Conservation (phyloP, 352 stramenopile genomes). For the Phytophthora crassamura region DNA sequence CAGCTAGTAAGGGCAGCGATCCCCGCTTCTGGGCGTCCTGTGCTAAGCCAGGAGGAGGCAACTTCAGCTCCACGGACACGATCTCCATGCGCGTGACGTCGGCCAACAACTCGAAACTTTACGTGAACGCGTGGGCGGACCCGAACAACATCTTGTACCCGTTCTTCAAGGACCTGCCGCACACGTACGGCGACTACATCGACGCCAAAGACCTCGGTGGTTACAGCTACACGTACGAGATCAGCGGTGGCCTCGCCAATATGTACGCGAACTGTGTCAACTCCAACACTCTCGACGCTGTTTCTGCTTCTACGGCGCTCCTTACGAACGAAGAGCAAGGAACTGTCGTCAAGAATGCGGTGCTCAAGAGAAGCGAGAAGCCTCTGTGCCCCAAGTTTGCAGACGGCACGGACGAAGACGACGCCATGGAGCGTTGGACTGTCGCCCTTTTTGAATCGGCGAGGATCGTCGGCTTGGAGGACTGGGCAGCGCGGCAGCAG, state of each 20-base stretch:
- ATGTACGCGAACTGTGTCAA: slow-evolving; percentile 58
- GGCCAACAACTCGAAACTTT: no score
- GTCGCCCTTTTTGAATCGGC: no score
- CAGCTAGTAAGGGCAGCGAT: slow-evolving; percentile 38
- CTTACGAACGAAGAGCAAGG: slow-evolving; percentile 3
- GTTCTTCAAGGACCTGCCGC: no score
- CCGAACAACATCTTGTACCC: no score
- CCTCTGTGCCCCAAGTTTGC: slow-evolving; percentile 20
- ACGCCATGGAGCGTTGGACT: slow-evolving; percentile 39
- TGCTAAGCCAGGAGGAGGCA: slow-evolving; percentile 20
- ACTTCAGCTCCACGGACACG: slow-evolving; percentile 35
- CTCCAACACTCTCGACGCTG: slow-evolving; percentile 35
- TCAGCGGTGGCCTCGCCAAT: slow-evolving; percentile 48
- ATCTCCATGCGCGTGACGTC: slow-evolving; percentile 40
- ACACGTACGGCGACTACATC: no score
- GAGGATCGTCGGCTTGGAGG: no score
- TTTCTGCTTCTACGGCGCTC: no score
- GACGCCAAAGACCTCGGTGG: slow-evolving; percentile 46
- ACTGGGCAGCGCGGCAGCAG: no score
- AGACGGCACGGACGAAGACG: slow-evolving; percentile 26
- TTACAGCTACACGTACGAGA: slow-evolving; percentile 68
- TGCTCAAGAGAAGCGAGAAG: slow-evolving; percentile 1
- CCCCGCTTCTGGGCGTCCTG: slow-evolving; percentile 44
- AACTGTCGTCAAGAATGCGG: slow-evolving; percentile 3
- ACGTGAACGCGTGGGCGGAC: no score